Evolutionary conservation across 768 basidiomycete species (phyloP), one percentile per base, ranked within the genome.

Genomic region (Fomitopsis serialis): DNA sequence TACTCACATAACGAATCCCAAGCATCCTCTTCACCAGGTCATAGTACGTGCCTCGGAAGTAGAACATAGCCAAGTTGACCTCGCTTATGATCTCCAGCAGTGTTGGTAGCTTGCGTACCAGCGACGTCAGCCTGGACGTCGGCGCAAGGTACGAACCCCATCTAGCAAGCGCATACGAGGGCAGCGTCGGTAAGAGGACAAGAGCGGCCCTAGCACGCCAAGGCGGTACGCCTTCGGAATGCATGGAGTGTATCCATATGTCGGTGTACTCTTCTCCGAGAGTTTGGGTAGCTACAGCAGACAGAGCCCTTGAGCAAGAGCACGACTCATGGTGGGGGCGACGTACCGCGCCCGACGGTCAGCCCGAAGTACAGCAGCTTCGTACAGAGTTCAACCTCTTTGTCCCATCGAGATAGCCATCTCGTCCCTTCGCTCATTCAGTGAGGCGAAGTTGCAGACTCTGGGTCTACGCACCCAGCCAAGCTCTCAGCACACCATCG

Each of bases 211-310:
- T 79, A 9, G 72, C 63, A 47, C 63, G 63, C 21, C 59, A 66
- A 13, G 82, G 72, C 2, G 82, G 85, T 21, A 75, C 76, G 3
- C 68, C 59, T 29, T 66, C 59, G 0, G 67, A 70, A 25, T 66
- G 69, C 2, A 72, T 63, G 11, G 84, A 81, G 53, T 84, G 80
- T 58, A 84, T 81, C 87, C 90, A 89, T 32, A 88, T 84, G 61
- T 87, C 86, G 1, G 89, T 92, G 61, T 94, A 94, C 64, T 94
- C 92, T 67, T 94, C 92, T n/a, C 92, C 92, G 1, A 93, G 74
- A 3, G 87, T 92, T 68, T 93, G 91, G 10, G 77, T 78, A 15
- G 84, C 91, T 93, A 55, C 11, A 19, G 37, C 4, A 48, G 36
- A 9, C 10, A 25, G 48, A 58, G 15, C 36, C 52, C 4, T 42